phyloP scores from a whole-genome alignment of 2,329 filamentous ascomycete genomes.

The Aspergillus fischeri region DNA sequence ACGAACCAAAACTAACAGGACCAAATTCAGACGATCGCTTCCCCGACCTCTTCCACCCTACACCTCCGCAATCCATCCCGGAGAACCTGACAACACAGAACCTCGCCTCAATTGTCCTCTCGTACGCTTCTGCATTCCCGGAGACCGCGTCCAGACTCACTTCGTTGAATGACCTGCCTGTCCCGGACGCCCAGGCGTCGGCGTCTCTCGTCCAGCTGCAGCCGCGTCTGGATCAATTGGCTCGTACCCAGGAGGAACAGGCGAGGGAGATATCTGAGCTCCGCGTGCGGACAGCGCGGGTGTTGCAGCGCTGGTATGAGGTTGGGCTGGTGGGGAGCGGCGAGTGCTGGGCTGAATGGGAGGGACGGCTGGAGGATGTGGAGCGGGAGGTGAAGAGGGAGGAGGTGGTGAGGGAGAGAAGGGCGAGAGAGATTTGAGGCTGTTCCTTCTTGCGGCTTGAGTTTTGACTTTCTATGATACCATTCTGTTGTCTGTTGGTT shows the following conservation, averaged over 20 bases:
- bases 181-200: slow-evolving; percentile 41
- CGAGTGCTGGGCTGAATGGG: slow-evolving; percentile 66
- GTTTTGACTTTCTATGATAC: background rate
- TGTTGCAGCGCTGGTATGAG: slow-evolving; percentile 70
- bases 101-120: slow-evolving; percentile 40
- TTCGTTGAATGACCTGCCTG: slow-evolving; percentile 45
- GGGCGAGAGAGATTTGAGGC: slow-evolving; percentile 44
- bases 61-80: slow-evolving; percentile 29
- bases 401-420: slow-evolving; percentile 55
- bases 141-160: slow-evolving; percentile 46
- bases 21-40: slow-evolving; percentile 31
- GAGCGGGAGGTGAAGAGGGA: slow-evolving; percentile 63
- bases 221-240: slow-evolving; percentile 38
- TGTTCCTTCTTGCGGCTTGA: background rate
- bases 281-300: slow-evolving; percentile 40
- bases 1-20: background rate
- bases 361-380: slow-evolving; percentile 61
- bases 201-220: slow-evolving; percentile 40
- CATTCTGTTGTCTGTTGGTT: background rate
- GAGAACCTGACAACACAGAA: slow-evolving; percentile 34
- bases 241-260: slow-evolving; percentile 36
- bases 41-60: slow-evolving; percentile 39
- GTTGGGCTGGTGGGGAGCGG: slow-evolving; percentile 64
- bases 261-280: slow-evolving; percentile 38
- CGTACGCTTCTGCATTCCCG: slow-evolving; percentile 44